A percentile compares a stretch with the other conserved stretches of the same genome.
Evolutionary conservation across 1,139 yeast genomes (phyloP).

Genomic region (Geotrichum cucujoidarum): DNA sequence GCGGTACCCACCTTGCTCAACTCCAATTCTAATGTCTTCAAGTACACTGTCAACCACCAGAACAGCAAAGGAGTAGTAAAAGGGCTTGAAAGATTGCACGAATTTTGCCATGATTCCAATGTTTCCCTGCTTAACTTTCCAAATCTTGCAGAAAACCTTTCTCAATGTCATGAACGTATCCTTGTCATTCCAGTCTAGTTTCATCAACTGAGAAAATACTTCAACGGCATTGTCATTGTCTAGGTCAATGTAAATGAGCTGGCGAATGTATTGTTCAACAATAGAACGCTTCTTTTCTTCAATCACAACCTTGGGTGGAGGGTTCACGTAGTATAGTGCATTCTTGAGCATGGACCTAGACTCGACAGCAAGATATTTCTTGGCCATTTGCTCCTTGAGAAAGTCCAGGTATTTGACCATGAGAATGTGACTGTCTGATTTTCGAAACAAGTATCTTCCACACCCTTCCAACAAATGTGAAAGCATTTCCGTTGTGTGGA

Average conservation of each 20-base stretch:
- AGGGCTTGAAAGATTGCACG: constrained; percentile 39
- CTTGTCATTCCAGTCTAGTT: constrained; percentile 47
- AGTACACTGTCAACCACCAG: constrained; percentile 58
- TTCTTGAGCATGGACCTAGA: constrained; percentile 59
- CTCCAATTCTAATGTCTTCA: constrained; percentile 59
- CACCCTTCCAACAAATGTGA: constrained; percentile 58
- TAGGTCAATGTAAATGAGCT: constrained; percentile 46
- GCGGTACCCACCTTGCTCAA: constrained; percentile 61
- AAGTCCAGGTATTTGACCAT: constrained; percentile 62
- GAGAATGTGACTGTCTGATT: constrained; percentile 53
- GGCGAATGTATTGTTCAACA: constrained; percentile 34
- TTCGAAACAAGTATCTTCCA: constrained; percentile 62
- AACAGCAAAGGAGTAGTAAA: constrained; percentile 42
- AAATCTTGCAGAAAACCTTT: constrained; percentile 58
- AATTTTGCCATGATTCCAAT: constrained; percentile 49
- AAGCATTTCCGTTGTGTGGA: constrained; percentile 51
- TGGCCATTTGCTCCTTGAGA: constrained; percentile 49
- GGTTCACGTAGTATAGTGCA: constrained; percentile 54
- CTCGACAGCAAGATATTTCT: constrained; percentile 48
- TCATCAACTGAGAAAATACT: constrained; percentile 42
- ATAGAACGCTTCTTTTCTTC: constrained; percentile 30
- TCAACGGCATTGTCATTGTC: constrained; percentile 37
- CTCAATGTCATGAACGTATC: constrained; percentile 42
- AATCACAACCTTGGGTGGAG: constrained; percentile 37
- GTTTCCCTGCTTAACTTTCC: constrained; percentile 55